Evolutionary conservation across 148 eudicot genomes (phyloP), one percentile per base, ranked within the genome.

Genomic region (Bassia scoparia): DNA sequence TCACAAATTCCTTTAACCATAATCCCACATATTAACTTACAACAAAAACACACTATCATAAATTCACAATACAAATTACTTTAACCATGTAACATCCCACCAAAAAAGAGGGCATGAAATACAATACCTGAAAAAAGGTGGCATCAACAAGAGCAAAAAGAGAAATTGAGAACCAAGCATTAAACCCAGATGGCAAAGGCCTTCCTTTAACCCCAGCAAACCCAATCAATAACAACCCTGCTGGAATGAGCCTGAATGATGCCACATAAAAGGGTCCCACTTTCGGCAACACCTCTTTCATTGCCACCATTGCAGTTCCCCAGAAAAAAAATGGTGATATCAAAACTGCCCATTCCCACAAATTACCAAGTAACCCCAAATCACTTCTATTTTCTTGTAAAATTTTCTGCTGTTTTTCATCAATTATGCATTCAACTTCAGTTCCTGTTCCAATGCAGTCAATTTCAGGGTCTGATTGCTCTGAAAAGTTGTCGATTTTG

Each of bases 291-390:
- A 95, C 92, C 70, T 87, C 93, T 82, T 95, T 95, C 99, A 95
- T 95, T 0, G 99, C 99, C 74, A 95, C 99, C 99, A 95, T 91
- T 14, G 99, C 92, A 50, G 99, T 95, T 2, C 99, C 99, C 99
- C 99, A 95, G 76, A 95, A 95, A 90, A 95, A 91, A 69, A 95
- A 92, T 0, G 99, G 99, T 27, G 99, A 95, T 15, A 95, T 81
- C 79, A 95, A 73, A 34, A 95, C 79, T 4, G 75, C 89, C 96
- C 88, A 91, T 81, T 90, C 92, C 87, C 83, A 82, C 46, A 85
- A 70, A 34, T 43, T 75, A 67, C 55, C 79, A 0, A 71, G 53
- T 49, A 77, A 77, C 43, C 70, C 61, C 15, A 71, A 31, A 35
- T 52, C 81, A 46, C 27, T 63, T n/a, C 58, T 76, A 52, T 61